Evolutionary conservation across 2,329 filamentous ascomycete genomes (phyloP).

Genomic region (Mollisia scopiformis): DNA sequence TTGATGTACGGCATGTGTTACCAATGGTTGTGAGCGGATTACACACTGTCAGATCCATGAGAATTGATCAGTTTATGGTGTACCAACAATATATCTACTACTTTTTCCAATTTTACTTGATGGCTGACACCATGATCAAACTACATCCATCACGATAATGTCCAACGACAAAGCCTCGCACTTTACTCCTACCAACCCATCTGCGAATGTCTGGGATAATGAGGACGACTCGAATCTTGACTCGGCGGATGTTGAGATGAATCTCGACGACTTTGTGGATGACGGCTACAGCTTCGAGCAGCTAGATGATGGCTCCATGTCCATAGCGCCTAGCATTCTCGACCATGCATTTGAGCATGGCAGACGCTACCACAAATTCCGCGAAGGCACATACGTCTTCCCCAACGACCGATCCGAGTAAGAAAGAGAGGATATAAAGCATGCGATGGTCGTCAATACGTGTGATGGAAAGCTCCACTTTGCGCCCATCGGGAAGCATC

Average conservation of each 20-base stretch:
- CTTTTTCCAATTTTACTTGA: not conserved
- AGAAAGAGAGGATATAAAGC: slow-evolving; percentile 44
- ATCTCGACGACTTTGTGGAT: not conserved
- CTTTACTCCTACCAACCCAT: not conserved
- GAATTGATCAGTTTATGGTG: not conserved
- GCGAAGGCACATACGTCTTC: slow-evolving; percentile 42
- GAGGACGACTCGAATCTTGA: not conserved
- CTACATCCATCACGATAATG: not conserved
- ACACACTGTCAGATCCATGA: not conserved
- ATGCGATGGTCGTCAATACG: slow-evolving; percentile 42
- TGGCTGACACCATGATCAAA: not conserved
- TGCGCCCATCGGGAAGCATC: slow-evolving; percentile 44
- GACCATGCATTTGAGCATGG: slow-evolving; percentile 57
- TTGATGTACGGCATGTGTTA: not conserved
- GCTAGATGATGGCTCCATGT: slow-evolving; percentile 13
- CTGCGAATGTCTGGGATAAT: not conserved
- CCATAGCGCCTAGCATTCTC: slow-evolving; percentile 39
- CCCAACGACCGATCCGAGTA: slow-evolving; percentile 51
- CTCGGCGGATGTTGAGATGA: not conserved
- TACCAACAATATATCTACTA: not conserved
- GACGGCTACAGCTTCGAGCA: slow-evolving; percentile 10
- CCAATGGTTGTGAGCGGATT: not conserved
- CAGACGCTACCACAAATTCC: slow-evolving; percentile 55
- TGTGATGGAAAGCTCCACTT: slow-evolving; percentile 41
- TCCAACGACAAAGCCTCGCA: not conserved